Conservation (phyloP, 441 rosid genomes). For the Croton laevigatus region DNA sequence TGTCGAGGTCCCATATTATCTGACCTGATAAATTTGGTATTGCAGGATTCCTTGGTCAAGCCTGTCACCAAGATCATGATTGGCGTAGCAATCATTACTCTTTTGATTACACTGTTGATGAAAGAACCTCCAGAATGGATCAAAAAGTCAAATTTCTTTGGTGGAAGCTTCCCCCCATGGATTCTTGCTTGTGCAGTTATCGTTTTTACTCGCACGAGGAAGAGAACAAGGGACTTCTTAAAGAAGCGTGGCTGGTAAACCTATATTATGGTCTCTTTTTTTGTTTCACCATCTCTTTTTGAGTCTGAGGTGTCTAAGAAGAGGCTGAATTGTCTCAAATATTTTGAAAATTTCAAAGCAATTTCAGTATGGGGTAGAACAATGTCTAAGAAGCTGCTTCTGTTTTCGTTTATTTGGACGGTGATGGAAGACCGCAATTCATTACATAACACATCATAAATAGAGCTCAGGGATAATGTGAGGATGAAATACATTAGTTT, state of each 20-base stretch:
- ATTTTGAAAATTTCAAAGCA: background rate
- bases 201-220: conserved; percentile 86
- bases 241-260: conserved; percentile 56
- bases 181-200: conserved; percentile 76
- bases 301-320: background rate
- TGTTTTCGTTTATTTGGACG: background rate
- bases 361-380: background rate
- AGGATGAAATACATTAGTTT: background rate
- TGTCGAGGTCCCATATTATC: background rate
- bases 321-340: background rate
- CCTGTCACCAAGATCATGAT: conserved; percentile 77
- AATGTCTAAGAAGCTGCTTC: background rate
- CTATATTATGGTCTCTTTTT: background rate
- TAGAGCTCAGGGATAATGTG: background rate
- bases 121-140: conserved; percentile 74
- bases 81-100: conserved; percentile 50
- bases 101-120: conserved; percentile 48
- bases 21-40: background rate
- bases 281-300: background rate
- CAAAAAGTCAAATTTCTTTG: conserved; percentile 38
- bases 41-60: conserved; percentile 76
- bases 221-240: conserved; percentile 69
- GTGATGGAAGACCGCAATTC: background rate
- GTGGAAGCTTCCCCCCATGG: conserved; percentile 77
- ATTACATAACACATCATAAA: background rate